Evolutionary conservation across 495 filamentous ascomycete genomes (phyloP).

Genomic region (Tuber aestivum): DNA sequence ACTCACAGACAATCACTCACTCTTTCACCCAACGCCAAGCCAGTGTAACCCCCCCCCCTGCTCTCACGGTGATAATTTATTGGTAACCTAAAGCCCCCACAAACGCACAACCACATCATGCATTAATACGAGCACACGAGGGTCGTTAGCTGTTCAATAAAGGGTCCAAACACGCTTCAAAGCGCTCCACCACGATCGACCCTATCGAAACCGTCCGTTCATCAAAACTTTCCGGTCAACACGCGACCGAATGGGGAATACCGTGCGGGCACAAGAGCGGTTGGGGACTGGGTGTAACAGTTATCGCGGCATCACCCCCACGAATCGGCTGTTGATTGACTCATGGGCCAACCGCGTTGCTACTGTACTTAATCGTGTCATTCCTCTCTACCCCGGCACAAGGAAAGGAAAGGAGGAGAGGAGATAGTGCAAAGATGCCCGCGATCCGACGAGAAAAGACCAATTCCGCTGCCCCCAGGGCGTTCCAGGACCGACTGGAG

Average conservation of each 20-base stretch:
- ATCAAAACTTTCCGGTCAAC: neutral
- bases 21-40: neutral
- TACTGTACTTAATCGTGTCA: neutral
- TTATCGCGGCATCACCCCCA: neutral
- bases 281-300: neutral
- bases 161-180: neutral
- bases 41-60: neutral
- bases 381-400: neutral
- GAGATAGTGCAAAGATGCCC: neutral
- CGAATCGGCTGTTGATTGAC: neutral
- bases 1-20: neutral
- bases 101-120: neutral
- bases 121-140: neutral
- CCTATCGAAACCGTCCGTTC: neutral
- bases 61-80: neutral
- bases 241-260: neutral
- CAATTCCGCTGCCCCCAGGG: neutral
- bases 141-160: neutral
- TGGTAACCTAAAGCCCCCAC: neutral
- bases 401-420: neutral
- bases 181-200: neutral
- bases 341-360: neutral
- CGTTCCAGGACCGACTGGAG: neutral
- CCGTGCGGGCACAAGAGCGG: neutral
- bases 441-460: neutral